Conservation (phyloP, 2,329 filamentous ascomycete species). For the Xylaria multiplex region DNA sequence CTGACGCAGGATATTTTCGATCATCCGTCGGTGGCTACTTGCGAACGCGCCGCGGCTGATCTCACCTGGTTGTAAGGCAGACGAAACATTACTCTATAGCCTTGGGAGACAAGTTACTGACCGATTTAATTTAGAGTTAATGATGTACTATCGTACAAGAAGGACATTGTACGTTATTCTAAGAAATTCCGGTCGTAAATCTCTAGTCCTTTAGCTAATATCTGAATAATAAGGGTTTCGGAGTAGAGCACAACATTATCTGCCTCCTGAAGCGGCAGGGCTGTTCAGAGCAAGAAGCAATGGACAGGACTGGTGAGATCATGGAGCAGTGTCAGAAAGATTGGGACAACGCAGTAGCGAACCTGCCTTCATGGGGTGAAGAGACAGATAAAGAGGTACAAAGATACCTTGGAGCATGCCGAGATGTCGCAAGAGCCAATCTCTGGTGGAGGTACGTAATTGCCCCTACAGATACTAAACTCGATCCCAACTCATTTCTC, state of each 20-base stretch:
- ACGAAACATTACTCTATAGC: no score
- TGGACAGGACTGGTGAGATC: constrained; percentile 24
- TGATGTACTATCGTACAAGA: constrained; percentile 25
- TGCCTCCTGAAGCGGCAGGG: constrained; percentile 19
- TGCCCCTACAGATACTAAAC: neutral
- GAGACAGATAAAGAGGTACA: constrained; percentile 23
- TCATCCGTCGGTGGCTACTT: constrained; percentile 9
- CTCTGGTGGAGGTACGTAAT: constrained; percentile 24
- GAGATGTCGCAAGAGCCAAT: constrained; percentile 25
- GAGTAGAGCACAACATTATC: constrained; percentile 27
- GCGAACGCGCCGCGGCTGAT: constrained; percentile 17
- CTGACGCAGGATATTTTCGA: constrained; percentile 23
- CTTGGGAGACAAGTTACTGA: neutral
- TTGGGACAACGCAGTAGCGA: constrained; percentile 20
- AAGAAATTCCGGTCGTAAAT: neutral
- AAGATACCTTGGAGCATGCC: constrained; percentile 11
- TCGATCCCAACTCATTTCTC: neutral
- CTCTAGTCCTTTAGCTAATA: neutral
- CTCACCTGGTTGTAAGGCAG: constrained; percentile 19
- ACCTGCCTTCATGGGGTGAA: constrained; percentile 23
- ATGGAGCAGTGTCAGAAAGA: constrained; percentile 23
- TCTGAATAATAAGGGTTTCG: constrained; percentile 7
- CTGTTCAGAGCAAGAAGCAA: constrained; percentile 24
- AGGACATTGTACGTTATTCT: constrained; percentile 21
- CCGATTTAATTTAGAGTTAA: constrained; percentile 4